Evolutionary conservation across 306 rosid genomes (phyloP).

Genomic region (Neltuma alba): DNA sequence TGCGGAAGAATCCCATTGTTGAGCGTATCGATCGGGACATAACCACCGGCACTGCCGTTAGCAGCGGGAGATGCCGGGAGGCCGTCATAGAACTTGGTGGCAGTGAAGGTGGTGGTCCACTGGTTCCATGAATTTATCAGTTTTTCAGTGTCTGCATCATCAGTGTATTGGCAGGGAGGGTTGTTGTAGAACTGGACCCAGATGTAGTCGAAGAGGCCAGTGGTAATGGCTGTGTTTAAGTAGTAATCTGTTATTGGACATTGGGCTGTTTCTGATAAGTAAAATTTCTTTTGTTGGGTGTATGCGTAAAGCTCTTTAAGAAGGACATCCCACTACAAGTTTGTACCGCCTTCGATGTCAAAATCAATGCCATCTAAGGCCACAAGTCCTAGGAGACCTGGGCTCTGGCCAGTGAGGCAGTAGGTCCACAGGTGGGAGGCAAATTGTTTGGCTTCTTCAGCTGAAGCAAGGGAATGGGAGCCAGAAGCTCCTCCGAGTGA

Average conservation of each 20-base stretch:
- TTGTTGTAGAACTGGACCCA: conserved; percentile 15
- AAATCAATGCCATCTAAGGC: too few species aligned
- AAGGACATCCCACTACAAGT: too few species aligned
- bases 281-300: too few species aligned
- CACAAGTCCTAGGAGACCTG: not conserved
- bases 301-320: too few species aligned
- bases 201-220: not conserved
- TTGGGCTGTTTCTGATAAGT: not conserved
- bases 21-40: conserved; percentile 41
- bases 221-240: not conserved
- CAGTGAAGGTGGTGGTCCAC: conserved; percentile 26
- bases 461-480: not conserved
- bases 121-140: conserved; percentile 45
- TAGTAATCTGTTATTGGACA: not conserved
- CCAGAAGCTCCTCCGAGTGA: not conserved
- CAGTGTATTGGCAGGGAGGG: not conserved
- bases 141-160: not conserved
- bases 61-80: conserved; percentile 46
- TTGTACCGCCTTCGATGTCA: too few species aligned
- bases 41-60: conserved; percentile 31
- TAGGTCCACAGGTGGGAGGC: conserved; percentile 27
- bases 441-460: not conserved
- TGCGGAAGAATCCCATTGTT: conserved; percentile 49
- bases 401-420: not conserved
- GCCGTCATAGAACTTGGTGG: conserved; percentile 40